A percentile compares a stretch with the other conserved stretches of the same genome.
phyloP scores from a whole-genome alignment of 2,329 filamentous ascomycete genomes.

The Periconia digitata region DNA sequence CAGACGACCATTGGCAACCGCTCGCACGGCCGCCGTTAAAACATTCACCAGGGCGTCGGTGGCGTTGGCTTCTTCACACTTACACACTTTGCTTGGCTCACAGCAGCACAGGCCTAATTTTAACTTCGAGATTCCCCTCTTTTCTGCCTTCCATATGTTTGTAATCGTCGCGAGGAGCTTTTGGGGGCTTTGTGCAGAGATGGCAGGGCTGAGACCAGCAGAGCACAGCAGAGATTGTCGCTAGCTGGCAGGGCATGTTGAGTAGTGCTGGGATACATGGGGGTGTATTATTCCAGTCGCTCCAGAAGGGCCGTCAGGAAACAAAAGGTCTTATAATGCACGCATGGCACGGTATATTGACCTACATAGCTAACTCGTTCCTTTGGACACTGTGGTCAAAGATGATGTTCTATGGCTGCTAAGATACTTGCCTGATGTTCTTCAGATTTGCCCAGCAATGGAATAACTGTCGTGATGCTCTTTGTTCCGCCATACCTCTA shows the following conservation, averaged over 20 bases:
- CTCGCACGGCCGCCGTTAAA: constrained; percentile 88
- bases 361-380: constrained; percentile 4
- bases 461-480: background rate
- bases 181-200: constrained; percentile 8
- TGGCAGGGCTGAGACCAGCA: background rate
- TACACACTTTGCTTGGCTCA: constrained; percentile 15
- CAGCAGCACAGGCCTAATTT: constrained; percentile 19
- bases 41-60: constrained; percentile 9
- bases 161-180: constrained; percentile 40
- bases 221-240: background rate
- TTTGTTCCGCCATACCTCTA: constrained; percentile 3
- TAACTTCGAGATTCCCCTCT: constrained; percentile 44
- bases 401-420: constrained; percentile 30
- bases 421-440: constrained; percentile 1
- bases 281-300: background rate
- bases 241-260: constrained; percentile 10
- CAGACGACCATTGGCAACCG: constrained; percentile 79
- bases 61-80: constrained; percentile 14
- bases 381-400: constrained; percentile 29
- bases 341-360: constrained; percentile 10
- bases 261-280: constrained; percentile 1
- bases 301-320: background rate
- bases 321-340: constrained; percentile 12
- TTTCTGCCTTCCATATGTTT: constrained; percentile 43
- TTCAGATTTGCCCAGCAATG: background rate